Base-by-base conservation (phyloP, 1,139 yeast species). In the Blastobotrys persicus region DNA sequence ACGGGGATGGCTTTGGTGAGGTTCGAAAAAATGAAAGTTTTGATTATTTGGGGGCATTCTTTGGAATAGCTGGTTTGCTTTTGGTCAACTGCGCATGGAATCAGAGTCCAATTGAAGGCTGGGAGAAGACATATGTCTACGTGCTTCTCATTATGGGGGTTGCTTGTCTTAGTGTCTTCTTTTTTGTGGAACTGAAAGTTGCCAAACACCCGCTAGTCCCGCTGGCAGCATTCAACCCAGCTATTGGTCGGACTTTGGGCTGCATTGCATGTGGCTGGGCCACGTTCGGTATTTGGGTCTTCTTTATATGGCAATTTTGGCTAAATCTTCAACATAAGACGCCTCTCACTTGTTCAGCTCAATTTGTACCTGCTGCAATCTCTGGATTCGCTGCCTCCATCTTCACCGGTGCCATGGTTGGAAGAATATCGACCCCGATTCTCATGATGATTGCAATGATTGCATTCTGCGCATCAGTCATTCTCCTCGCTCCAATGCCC, bases 91-190 rank as follows among this genome's bases (percentile, higher is more conserved):
- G 79, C 55, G 76, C 83, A 1, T 79, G 81, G 74, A 80, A 80
- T 56, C 82, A 81, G 56, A 85, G 81, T 6, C 84, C 87, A 0
- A 73, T 72, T 23, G 78, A 75, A 2, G 84, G 82, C 4, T 80
- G 85, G 84, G 62, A 69, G 2, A 60, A 47, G 2, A 74, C 75
- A 1, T 79, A 79, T 54, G 78, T 76, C 5, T 79, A 78, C 55
- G 70, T 73, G 1, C 57, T 79, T 11, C 65, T 80, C 17, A 77
- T 80, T 31, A 70, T 79, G 14, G 82, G 84, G 0, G 51, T 70
- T 1, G 23, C 74, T 1, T 56, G 67, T 18, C 50, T 78, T 47
- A 71, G 49, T 0, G 65, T 58, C 1, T 77, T 79, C 50, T 39
- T 39, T 26, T 56, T 58, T 31, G 60, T 74, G 14, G 81, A 77